Conservation (phyloP, 78 protist species). For the Planoprotostelium fungivorum region DNA sequence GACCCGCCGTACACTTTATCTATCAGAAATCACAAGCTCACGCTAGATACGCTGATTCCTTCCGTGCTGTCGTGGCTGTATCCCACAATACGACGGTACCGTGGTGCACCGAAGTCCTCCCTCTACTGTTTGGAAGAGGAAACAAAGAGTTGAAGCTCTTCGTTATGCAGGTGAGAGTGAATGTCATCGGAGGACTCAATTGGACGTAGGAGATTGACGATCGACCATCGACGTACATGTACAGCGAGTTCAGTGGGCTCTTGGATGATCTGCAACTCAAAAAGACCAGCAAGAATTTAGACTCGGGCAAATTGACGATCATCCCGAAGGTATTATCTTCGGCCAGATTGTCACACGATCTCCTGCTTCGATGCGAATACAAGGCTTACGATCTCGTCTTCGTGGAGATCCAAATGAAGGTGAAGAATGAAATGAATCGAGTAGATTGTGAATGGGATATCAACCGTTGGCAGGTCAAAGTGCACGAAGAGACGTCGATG, state of each 20-base stretch:
- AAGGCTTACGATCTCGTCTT: background rate
- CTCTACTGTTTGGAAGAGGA: background rate
- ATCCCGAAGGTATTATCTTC: background rate
- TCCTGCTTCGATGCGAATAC: background rate
- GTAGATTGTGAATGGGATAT: too few relatives aligned
- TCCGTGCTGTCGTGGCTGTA: background rate
- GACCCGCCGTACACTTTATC: slow-evolving; percentile 43
- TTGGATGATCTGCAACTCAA: background rate
- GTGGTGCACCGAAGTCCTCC: background rate
- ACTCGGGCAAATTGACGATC: background rate
- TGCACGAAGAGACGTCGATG: background rate
- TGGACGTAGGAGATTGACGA: background rate
- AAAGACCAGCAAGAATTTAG: too few relatives aligned
- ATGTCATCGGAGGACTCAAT: background rate
- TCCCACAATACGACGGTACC: background rate
- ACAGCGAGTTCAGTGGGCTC: background rate
- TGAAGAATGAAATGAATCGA: too few relatives aligned
- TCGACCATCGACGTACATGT: background rate
- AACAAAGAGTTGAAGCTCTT: background rate
- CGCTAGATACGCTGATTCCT: background rate
- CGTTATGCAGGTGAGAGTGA: background rate
- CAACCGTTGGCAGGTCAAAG: too few relatives aligned
- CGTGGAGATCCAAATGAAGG: background rate
- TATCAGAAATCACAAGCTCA: background rate
- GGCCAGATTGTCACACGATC: background rate